Percentiles rank a stretch among this genome's conserved stretches.
These are phyloP conservation scores for Wallacemonas sp. DNA, from an alignment of 208 protist species.

Conservation along the genomic window DNA sequence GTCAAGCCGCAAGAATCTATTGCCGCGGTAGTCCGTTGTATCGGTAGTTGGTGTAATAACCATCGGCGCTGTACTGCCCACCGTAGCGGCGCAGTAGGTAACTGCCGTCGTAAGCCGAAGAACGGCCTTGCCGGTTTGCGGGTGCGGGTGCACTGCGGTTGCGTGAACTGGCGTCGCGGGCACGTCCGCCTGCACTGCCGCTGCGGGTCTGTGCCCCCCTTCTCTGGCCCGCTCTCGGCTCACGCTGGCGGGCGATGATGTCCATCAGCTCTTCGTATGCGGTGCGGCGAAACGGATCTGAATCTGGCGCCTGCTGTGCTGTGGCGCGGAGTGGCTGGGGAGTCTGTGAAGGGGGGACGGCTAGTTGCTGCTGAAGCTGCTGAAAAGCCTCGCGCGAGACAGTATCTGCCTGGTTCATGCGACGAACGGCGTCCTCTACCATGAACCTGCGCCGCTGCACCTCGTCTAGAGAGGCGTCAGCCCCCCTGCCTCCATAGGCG, in stretches of 20 bases:
- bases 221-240: background rate
- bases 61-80: constrained; percentile 46
- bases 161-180: background rate
- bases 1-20: no score
- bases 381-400: constrained; percentile 35
- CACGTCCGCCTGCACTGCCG: background rate
- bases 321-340: background rate
- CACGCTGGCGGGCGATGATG: constrained; percentile 17
- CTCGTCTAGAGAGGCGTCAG: constrained; percentile 10
- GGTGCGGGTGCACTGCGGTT: background rate
- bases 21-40: constrained; percentile 54
- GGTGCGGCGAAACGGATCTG: constrained; percentile 33
- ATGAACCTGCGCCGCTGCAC: constrained; percentile 45
- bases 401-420: constrained; percentile 51
- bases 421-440: constrained; percentile 47
- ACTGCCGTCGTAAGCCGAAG: constrained; percentile 25
- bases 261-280: constrained; percentile 53
- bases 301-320: background rate
- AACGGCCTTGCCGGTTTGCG: background rate
- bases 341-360: background rate
- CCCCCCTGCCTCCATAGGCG: constrained; percentile 41
- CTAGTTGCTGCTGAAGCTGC: constrained; percentile 4
- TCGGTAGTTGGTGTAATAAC: constrained; percentile 69
- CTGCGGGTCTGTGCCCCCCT: background rate
- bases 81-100: constrained; percentile 79